Conservation (phyloP, 2,329 filamentous ascomycete species). For the Talaromyces pinophilus region DNA sequence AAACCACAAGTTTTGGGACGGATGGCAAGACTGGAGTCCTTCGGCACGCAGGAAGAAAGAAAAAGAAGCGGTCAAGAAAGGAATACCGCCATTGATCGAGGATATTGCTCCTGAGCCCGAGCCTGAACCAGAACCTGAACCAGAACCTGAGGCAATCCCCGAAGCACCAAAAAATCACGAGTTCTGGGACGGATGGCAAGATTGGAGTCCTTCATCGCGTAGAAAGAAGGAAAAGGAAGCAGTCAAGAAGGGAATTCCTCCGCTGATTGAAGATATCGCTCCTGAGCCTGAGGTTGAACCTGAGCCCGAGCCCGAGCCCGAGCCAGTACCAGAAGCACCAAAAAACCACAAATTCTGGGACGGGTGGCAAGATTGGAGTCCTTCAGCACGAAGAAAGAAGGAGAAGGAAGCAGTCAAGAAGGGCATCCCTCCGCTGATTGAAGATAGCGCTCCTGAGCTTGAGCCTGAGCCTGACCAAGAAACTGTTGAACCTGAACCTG, state of each 20-base stretch:
- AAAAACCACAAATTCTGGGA: constrained; percentile 20
- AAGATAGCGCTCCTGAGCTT: constrained; percentile 24
- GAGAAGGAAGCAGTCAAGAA: constrained; percentile 20
- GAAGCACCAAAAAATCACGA: constrained; percentile 18
- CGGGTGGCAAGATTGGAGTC: constrained; percentile 5
- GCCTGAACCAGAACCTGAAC: constrained; percentile 43
- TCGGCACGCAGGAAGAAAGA: constrained; percentile 20
- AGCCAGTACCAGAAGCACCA: constrained; percentile 27
- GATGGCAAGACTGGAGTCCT: constrained; percentile 19
- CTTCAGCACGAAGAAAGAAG: constrained; percentile 14
- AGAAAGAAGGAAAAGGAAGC: constrained; percentile 23
- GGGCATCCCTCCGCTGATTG: constrained; percentile 16
- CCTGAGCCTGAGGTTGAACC: constrained; percentile 24
- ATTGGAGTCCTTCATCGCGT: not conserved
- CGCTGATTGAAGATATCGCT: constrained; percentile 9
- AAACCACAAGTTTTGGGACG: constrained; percentile 29
- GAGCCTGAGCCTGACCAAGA: not conserved
- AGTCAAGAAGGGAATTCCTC: constrained; percentile 17
- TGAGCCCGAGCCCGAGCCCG: constrained; percentile 31
- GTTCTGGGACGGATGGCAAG: constrained; percentile 21
- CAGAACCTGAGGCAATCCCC: constrained; percentile 47
- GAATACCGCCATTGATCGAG: constrained; percentile 20
- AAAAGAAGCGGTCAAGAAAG: constrained; percentile 21
- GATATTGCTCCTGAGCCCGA: constrained; percentile 25
- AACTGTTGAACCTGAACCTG: constrained; percentile 17